phyloP scores from a whole-genome alignment of 345 rosid species.

The Passiflora organensis region DNA sequence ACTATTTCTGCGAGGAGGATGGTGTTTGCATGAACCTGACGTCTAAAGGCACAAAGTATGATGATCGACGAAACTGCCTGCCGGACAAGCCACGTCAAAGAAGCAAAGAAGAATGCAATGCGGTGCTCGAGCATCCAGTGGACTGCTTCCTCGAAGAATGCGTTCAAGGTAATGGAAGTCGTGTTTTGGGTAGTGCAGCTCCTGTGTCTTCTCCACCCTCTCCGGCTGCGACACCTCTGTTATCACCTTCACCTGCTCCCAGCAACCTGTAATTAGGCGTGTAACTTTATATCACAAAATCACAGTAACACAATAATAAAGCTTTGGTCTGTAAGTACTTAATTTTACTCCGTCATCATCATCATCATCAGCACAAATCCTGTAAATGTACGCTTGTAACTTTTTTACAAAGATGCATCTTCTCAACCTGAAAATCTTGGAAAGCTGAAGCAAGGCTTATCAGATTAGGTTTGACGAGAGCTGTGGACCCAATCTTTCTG shows the following conservation, averaged over 20 bases:
- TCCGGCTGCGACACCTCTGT: conserved; percentile 20
- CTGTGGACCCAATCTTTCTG: no score
- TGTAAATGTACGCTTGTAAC: no score
- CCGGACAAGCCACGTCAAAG: conserved; percentile 68
- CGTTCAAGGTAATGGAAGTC: background rate
- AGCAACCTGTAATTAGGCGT: conserved; percentile 18
- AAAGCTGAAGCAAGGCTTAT: no score
- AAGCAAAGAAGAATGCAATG: conserved; percentile 52
- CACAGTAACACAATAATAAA: no score
- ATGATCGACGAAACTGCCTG: conserved; percentile 72
- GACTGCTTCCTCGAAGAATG: conserved; percentile 58
- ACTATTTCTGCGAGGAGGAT: conserved; percentile 80
- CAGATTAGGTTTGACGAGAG: no score
- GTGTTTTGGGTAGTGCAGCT: conserved; percentile 8
- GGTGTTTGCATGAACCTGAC: conserved; percentile 65
- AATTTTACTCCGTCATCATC: no score
- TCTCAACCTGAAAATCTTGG: no score
- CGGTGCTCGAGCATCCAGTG: conserved; percentile 56
- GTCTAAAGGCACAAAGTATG: conserved; percentile 44
- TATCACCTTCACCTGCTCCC: conserved; percentile 49
- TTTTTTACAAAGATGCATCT: no score
- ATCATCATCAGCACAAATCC: no score
- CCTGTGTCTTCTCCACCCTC: conserved; percentile 1
- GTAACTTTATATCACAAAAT: no score
- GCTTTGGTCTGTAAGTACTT: no score